Percentiles rank a stretch among this genome's conserved stretches.
These are phyloP conservation scores for Trypanosoma lewisi DNA, from an alignment of 208 protist genomes.

Conservation along the genomic window DNA sequence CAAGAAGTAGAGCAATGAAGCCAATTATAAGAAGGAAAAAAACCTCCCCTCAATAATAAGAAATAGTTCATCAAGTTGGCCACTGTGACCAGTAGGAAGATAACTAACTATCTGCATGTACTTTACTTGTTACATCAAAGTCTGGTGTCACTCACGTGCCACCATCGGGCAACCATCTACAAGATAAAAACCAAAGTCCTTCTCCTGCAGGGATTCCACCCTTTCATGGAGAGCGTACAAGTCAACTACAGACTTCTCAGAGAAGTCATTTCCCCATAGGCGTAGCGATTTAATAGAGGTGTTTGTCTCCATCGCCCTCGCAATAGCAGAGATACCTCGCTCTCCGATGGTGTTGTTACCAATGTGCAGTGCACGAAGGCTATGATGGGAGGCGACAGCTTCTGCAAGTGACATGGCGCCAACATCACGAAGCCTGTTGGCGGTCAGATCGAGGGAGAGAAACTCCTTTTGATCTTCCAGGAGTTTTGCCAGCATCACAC, in stretches of 20 bases:
- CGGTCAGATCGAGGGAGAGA: slow-evolving; percentile 46
- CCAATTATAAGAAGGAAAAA: not conserved
- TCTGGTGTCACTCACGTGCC: slow-evolving; percentile 8
- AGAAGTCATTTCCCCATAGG: slow-evolving; percentile 80
- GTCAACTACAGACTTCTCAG: slow-evolving; percentile 30
- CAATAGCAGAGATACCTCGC: slow-evolving; percentile 42
- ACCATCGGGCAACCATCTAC: slow-evolving; percentile 36
- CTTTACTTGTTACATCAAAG: not conserved
- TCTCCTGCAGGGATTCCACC: slow-evolving; percentile 34
- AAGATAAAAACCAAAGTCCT: slow-evolving; percentile 58
- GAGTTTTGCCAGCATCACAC: slow-evolving; percentile 44
- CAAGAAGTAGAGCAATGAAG: not conserved
- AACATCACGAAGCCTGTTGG: slow-evolving; percentile 62
- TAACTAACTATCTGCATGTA: not conserved
- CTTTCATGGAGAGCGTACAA: slow-evolving; percentile 45
- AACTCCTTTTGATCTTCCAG: slow-evolving; percentile 63
- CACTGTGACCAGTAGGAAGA: not conserved
- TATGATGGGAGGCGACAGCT: slow-evolving; percentile 38
- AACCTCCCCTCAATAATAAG: not conserved
- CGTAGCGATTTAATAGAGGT: slow-evolving; percentile 34
- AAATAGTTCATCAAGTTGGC: not conserved
- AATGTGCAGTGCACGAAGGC: slow-evolving; percentile 37
- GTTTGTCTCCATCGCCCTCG: slow-evolving; percentile 34
- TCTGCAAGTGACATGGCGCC: slow-evolving; percentile 43
- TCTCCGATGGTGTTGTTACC: slow-evolving; percentile 62